Evolutionary conservation across 1,139 yeast genomes (phyloP).

Genomic region (Kodamaea sp.): DNA sequence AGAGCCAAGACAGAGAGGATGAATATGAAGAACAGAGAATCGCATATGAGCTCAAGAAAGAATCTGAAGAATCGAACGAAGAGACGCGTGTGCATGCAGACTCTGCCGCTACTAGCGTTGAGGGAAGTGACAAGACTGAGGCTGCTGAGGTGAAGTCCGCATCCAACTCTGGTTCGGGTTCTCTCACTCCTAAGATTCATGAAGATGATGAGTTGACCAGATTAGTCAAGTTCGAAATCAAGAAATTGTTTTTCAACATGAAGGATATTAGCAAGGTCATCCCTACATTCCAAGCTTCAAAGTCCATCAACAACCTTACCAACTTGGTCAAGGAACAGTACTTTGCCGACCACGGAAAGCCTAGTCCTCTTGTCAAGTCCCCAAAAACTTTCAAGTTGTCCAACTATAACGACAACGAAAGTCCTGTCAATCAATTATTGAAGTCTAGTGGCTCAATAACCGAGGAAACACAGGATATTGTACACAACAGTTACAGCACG

Average conservation of each 20-base stretch:
- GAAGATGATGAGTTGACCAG: conserved; percentile 36
- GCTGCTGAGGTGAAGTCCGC: neutral
- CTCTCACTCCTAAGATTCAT: conserved; percentile 2
- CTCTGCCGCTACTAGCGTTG: conserved; percentile 1
- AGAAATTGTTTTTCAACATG: conserved; percentile 36
- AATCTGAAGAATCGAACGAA: conserved; percentile 10
- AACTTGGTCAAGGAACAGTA: conserved; percentile 9
- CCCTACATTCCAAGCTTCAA: conserved; percentile 39
- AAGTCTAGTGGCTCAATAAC: conserved; percentile 22
- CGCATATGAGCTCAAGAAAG: conserved; percentile 13
- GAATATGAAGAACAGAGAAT: conserved; percentile 4
- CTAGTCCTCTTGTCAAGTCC: conserved; percentile 39
- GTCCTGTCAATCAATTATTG: conserved; percentile 41
- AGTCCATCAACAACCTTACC: conserved; percentile 32
- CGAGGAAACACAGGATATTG: conserved; percentile 18
- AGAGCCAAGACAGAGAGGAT: conserved; percentile 31
- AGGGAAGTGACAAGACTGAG: neutral
- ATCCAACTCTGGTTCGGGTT: neutral
- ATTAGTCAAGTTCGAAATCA: conserved; percentile 40
- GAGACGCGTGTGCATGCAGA: conserved; percentile 3
- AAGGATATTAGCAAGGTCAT: conserved; percentile 39
- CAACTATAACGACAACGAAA: conserved; percentile 38
- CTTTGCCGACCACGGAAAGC: conserved; percentile 5
- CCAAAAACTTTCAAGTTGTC: conserved; percentile 47
- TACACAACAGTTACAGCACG: conserved; percentile 34